Evolutionary conservation across 495 filamentous ascomycete species (phyloP).

Genomic region (Durotheca rogersii): DNA sequence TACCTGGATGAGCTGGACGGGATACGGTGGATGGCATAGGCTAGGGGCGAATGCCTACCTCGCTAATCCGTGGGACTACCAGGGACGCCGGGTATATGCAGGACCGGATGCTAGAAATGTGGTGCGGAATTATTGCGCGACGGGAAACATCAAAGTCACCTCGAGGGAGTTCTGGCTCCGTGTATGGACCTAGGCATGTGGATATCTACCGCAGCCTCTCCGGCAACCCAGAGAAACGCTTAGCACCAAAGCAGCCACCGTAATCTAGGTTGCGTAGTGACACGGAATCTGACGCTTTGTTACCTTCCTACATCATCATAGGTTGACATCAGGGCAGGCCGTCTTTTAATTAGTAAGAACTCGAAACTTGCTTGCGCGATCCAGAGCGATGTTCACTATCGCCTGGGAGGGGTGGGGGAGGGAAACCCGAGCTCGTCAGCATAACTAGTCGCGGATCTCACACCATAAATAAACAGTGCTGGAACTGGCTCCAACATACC

Average conservation of each 20-base stretch:
- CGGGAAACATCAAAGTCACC: too few species aligned
- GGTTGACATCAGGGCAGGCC: not conserved
- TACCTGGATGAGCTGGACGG: constrained; percentile 51
- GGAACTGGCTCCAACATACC: constrained; percentile 46
- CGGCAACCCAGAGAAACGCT: too few species aligned
- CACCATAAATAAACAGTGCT: constrained; percentile 15
- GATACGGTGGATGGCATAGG: constrained; percentile 36
- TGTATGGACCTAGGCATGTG: too few species aligned
- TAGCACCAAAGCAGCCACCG: too few species aligned
- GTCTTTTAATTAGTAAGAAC: constrained; percentile 2
- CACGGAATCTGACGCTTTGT: too few species aligned
- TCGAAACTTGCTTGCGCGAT: constrained; percentile 19
- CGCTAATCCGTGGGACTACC: not conserved
- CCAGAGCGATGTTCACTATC: constrained; percentile 27
- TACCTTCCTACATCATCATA: too few species aligned
- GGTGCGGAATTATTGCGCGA: not conserved
- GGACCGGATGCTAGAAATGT: not conserved
- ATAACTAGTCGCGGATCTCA: not conserved
- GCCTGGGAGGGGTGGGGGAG: constrained; percentile 10
- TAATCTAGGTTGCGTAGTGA: too few species aligned
- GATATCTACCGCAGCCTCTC: too few species aligned
- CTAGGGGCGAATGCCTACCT: not conserved
- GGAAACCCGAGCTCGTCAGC: constrained; percentile 5
- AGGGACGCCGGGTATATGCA: not conserved
- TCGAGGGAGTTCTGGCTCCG: too few species aligned